Base-by-base conservation (phyloP, 352 stramenopile species). In the Phytophthora podocarpi region DNA sequence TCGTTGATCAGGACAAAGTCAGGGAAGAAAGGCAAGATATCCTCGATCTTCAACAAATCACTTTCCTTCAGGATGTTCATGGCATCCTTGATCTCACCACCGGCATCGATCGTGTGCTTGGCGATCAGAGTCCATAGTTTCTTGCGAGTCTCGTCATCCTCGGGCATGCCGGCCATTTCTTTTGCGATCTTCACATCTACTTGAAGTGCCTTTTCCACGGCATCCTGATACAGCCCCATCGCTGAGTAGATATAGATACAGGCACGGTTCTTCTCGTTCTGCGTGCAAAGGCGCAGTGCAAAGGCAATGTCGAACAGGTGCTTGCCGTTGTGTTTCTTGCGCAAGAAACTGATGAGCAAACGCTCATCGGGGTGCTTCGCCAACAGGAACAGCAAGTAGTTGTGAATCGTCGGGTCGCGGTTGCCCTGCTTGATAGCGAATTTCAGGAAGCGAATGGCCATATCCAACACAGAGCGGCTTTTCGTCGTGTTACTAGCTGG, bases 1-100 rank as follows among this genome's bases (percentile, higher is more conserved):
- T 96, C 85, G 65, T 98, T 97, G 59, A 98, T 98, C 39, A 97
- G 86, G 20, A 97, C 90, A 70, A 98, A 98, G 57, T 98, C 94
- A 4, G 94, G 94, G 64, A 98, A 97, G 65, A 97, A 98, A 13
- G 93, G 90, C 42, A 98, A 59, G 23, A 98, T 95, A 52, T 98
- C 94, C 59, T 98, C 92, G 47, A 98, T 98, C 72, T 94, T 95
- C 16, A 98, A 62, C 43, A 97, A 47, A 2, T 72, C 78, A 37
- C 87, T 96, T 41, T 96, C 87, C 31, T 96, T 93, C 9, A 97
- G 59, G 46, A 97, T 93, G 7, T 76, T 83, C 85, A 91, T 89
- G 9, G 81, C 82, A 37, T 90, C 85, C 50, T 93, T 93, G 58
- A 95, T 92, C 59, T 93, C 79, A 18, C 78, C 82, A 27, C 85